A percentile compares a stretch with the other conserved stretches of the same genome.
Conservation (phyloP, 306 rosid species). For the Luffa acutangula region DNA sequence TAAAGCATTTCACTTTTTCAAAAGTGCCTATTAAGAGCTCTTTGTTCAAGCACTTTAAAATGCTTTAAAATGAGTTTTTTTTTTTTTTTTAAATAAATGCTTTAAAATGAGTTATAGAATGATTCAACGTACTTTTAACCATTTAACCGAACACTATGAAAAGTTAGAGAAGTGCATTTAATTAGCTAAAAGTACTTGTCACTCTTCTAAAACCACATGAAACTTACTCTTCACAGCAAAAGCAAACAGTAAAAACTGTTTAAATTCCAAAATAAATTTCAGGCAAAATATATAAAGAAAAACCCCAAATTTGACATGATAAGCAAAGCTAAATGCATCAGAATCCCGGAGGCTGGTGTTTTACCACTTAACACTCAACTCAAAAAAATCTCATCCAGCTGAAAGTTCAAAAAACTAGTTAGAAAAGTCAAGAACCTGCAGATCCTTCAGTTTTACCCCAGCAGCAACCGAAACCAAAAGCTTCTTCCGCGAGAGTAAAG, state of each 20-base stretch:
- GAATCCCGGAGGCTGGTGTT: background rate
- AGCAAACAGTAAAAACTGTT: background rate
- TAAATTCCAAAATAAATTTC: background rate
- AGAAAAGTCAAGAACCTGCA: slow-evolving; percentile 41
- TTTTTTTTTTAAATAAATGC: too few relatives aligned
- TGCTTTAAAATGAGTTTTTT: background rate
- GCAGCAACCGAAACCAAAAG: slow-evolving; percentile 95
- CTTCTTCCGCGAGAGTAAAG: slow-evolving; percentile 57
- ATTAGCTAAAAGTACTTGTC: background rate
- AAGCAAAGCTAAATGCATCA: background rate
- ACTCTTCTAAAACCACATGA: background rate
- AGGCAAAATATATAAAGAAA: background rate
- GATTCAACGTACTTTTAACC: background rate
- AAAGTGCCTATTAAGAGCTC: background rate
- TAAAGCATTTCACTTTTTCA: background rate
- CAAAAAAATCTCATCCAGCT: background rate
- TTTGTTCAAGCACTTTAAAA: background rate
- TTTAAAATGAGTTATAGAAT: background rate
- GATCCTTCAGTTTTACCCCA: slow-evolving; percentile 82
- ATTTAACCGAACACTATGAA: background rate
- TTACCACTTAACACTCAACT: background rate
- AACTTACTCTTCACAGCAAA: background rate
- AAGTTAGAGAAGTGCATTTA: background rate
- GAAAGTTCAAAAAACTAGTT: background rate
- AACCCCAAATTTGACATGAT: background rate